Evolutionary conservation across 192 early-diverging fungal genomes (phyloP).

Genomic region (Lunasporangiospora selenospora): DNA sequence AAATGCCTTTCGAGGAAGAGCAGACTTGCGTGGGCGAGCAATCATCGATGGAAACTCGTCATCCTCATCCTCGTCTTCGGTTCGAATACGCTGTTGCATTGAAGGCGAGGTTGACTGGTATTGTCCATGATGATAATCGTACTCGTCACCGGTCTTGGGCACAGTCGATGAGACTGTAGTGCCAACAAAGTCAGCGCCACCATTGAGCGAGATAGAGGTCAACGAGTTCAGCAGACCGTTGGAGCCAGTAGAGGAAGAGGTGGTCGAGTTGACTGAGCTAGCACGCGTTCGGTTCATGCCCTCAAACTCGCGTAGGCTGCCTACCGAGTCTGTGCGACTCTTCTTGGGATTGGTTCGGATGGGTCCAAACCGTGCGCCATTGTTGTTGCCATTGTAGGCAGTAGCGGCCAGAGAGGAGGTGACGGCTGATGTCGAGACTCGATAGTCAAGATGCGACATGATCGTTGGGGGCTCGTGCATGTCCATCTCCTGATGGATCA

Average conservation of each 20-base stretch:
- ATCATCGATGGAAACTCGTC: constrained; percentile 38
- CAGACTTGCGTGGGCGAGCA: constrained; percentile 17
- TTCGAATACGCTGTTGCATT: no score
- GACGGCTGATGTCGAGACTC: neutral
- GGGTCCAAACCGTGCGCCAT: constrained; percentile 8
- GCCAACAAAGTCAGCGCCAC: no score
- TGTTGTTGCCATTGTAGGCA: constrained; percentile 1
- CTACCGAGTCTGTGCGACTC: constrained; percentile 16
- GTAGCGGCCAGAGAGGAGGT: constrained; percentile 13
- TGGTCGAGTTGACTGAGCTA: constrained; percentile 40
- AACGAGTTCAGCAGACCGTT: constrained; percentile 22
- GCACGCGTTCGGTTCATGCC: constrained; percentile 29
- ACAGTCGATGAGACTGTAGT: no score
- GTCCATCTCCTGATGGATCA: constrained; percentile 16
- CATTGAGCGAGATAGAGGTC: constrained; percentile 8
- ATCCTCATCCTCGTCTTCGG: constrained; percentile 28
- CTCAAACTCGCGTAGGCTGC: constrained; percentile 23
- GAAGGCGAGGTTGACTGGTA: no score
- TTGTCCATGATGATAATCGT: no score
- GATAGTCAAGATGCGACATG: constrained; percentile 37
- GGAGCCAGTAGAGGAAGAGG: constrained; percentile 27
- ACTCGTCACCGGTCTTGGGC: no score
- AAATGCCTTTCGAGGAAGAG: constrained; percentile 35
- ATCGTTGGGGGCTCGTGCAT: constrained; percentile 39
- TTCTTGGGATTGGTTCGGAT: constrained; percentile 18